Percentiles rank a stretch among this genome's conserved stretches.
These are phyloP conservation scores for Pelargonium myrrhifolium DNA, from an alignment of 441 rosid genomes.

Conservation along the genomic window DNA sequence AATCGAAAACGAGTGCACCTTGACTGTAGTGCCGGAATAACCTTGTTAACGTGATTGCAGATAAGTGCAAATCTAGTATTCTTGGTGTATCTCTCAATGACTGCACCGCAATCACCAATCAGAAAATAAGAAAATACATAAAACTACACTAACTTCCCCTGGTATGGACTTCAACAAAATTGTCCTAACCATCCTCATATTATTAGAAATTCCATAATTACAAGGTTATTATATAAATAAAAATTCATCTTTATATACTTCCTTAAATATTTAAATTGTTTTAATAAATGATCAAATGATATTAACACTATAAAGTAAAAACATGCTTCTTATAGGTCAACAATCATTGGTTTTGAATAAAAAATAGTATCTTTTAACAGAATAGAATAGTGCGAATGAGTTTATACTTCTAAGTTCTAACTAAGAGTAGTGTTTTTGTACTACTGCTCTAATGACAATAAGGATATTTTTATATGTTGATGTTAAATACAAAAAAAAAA, in stretches of 20 bases:
- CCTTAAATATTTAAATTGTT: background rate
- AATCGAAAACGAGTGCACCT: slow-evolving; percentile 93
- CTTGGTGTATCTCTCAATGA: slow-evolving; percentile 95
- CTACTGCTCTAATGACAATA: background rate
- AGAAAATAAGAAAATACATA: slow-evolving; percentile 16
- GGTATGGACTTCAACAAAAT: background rate
- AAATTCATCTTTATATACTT: background rate
- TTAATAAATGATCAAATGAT: background rate
- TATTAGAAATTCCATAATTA: background rate
- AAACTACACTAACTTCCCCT: slow-evolving; percentile 1
- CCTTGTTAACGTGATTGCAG: slow-evolving; percentile 90
- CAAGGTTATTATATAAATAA: background rate
- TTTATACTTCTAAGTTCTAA: no score
- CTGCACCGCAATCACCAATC: slow-evolving; percentile 27
- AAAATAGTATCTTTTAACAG: no score
- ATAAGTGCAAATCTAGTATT: slow-evolving; percentile 89
- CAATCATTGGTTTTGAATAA: no score
- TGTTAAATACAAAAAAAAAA: background rate
- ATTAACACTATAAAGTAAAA: background rate
- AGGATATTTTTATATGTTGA: background rate
- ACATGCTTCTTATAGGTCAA: no score
- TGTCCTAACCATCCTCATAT: background rate
- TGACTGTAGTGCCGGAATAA: slow-evolving; percentile 94
- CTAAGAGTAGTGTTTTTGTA: no score
- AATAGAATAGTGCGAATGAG: no score